These are phyloP conservation scores for Yamadazyma dushanensis DNA, from an alignment of 1,139 yeast species.

Conservation along the genomic window DNA sequence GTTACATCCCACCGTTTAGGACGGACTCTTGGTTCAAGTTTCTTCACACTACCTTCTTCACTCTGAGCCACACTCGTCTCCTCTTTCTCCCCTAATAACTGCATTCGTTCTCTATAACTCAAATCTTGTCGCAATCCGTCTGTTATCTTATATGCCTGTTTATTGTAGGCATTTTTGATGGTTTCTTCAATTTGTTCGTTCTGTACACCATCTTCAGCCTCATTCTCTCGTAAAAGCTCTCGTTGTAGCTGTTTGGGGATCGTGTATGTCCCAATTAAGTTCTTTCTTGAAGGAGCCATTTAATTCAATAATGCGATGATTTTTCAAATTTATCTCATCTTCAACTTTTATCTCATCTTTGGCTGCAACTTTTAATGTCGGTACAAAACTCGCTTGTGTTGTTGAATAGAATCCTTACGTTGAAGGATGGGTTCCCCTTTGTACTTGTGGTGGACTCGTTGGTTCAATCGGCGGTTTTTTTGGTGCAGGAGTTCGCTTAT, in stretches of 20 bases:
- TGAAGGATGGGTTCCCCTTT: slow-evolving; percentile 75
- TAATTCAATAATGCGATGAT: too few relatives aligned
- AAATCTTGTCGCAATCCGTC: slow-evolving; percentile 7
- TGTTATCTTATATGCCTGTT: slow-evolving; percentile 12
- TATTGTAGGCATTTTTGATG: slow-evolving; percentile 17
- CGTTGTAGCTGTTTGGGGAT: slow-evolving; percentile 29
- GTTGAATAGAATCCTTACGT: slow-evolving; percentile 58
- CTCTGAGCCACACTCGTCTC: not conserved
- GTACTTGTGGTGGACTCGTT: slow-evolving; percentile 68
- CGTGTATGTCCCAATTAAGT: slow-evolving; percentile 20
- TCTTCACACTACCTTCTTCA: not conserved
- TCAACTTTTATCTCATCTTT: not conserved
- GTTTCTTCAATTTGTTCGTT: slow-evolving; percentile 9
- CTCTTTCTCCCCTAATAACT: not conserved
- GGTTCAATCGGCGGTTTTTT: slow-evolving; percentile 59
- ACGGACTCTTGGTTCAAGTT: not conserved
- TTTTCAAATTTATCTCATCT: slow-evolving; percentile 2
- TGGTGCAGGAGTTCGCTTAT: slow-evolving; percentile 56
- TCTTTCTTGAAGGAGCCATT: too few relatives aligned
- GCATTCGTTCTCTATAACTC: slow-evolving; percentile 12
- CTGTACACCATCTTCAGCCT: slow-evolving; percentile 21
- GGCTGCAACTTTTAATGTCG: slow-evolving; percentile 38
- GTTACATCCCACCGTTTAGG: slow-evolving; percentile 36
- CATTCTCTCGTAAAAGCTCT: slow-evolving; percentile 27
- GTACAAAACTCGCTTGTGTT: slow-evolving; percentile 46